Evolutionary conservation across 2,329 filamentous ascomycete species (phyloP).

Genomic region (Septoria linicola): DNA sequence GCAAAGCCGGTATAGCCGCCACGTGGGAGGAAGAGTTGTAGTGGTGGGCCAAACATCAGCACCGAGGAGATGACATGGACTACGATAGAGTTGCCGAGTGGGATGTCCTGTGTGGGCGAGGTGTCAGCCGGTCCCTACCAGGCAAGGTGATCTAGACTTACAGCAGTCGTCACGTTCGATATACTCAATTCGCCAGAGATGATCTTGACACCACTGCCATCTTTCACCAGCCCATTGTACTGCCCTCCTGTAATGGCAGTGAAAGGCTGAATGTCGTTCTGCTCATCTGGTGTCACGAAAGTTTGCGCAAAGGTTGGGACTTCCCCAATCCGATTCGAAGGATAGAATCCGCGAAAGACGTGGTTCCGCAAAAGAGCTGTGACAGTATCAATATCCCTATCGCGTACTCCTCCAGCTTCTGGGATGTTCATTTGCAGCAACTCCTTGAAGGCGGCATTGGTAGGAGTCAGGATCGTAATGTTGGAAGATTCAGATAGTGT

Average conservation of each 20-base stretch:
- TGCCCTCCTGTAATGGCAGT: slow-evolving; percentile 41
- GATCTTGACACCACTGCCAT: slow-evolving; percentile 22
- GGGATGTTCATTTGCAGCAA: slow-evolving; percentile 33
- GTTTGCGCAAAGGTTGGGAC: slow-evolving; percentile 16
- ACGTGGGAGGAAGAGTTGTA: slow-evolving; percentile 7
- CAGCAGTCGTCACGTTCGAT: slow-evolving; percentile 38
- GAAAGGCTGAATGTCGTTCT: slow-evolving; percentile 41
- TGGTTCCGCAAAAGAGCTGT: slow-evolving; percentile 12
- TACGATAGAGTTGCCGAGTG: slow-evolving; percentile 16
- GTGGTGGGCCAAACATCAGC: slow-evolving; percentile 13
- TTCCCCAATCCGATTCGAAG: background rate
- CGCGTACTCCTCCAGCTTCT: slow-evolving; percentile 3
- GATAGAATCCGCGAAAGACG: slow-evolving; percentile 10
- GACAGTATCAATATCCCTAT: slow-evolving; percentile 12
- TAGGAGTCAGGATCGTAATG: slow-evolving; percentile 63
- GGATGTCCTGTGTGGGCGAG: slow-evolving; percentile 20
- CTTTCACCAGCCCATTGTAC: slow-evolving; percentile 39
- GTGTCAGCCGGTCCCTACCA: no score
- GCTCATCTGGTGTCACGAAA: slow-evolving; percentile 23
- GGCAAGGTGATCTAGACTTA: no score
- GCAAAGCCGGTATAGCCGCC: background rate
- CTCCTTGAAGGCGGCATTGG: slow-evolving; percentile 55
- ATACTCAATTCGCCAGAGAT: slow-evolving; percentile 38
- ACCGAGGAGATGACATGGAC: slow-evolving; percentile 24
- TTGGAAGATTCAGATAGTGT: slow-evolving; percentile 36